A percentile compares a stretch with the other conserved stretches of the same genome.
Conservation (phyloP, 495 filamentous ascomycete species). For the Aspergillus kassunensis region DNA sequence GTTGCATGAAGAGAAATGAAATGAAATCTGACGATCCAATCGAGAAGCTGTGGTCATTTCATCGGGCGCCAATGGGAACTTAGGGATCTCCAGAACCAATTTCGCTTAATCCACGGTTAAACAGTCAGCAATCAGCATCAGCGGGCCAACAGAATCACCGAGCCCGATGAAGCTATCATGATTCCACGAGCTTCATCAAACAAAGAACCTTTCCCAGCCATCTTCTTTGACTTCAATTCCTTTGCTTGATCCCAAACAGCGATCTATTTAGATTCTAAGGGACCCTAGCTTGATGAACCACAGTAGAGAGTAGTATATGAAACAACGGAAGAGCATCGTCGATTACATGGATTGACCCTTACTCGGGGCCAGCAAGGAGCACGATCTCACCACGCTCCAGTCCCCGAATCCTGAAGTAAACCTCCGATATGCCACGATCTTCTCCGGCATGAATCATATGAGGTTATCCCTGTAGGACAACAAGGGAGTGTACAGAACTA, state of each 20-base stretch:
- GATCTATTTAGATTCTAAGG: too few relatives aligned
- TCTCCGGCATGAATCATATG: conserved; percentile 3
- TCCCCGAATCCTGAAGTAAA: neutral
- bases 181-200: too few relatives aligned
- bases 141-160: conserved; percentile 18
- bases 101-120: conserved; percentile 32
- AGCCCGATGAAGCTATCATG: too few relatives aligned
- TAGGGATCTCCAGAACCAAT: conserved; percentile 31
- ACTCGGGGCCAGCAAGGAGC: too few relatives aligned
- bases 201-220: too few relatives aligned
- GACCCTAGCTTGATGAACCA: too few relatives aligned
- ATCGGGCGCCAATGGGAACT: conserved; percentile 24
- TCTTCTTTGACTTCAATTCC: too few relatives aligned
- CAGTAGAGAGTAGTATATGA: too few relatives aligned
- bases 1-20: conserved; percentile 1
- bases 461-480: neutral
- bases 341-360: neutral
- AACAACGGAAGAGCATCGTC: too few relatives aligned
- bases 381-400: neutral
- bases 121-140: conserved; percentile 23
- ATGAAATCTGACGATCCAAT: neutral
- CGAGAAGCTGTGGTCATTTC: too few relatives aligned
- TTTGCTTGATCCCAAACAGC: too few relatives aligned
- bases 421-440: neutral
- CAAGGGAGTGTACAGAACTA: neutral